phyloP scores from a whole-genome alignment of 2,329 filamentous ascomycete species.

The Lecanicillium sp. region DNA sequence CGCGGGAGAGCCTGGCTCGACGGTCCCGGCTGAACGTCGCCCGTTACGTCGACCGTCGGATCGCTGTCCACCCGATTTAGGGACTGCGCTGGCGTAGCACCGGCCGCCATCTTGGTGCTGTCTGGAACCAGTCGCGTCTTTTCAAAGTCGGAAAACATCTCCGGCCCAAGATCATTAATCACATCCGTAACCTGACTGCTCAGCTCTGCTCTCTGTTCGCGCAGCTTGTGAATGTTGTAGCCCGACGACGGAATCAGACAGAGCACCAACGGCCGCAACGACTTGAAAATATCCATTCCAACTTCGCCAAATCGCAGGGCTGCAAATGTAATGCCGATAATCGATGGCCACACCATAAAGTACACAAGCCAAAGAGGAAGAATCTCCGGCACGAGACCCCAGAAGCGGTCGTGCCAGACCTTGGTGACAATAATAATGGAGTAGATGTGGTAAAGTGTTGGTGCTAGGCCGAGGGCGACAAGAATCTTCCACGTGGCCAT shows the following conservation, averaged over 20 bases:
- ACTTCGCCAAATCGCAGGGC: conserved; percentile 92
- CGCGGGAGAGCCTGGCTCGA: conserved; percentile 52
- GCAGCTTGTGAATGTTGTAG: conserved; percentile 75
- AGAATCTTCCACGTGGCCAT: conserved; percentile 93
- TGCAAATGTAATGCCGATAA: conserved; percentile 84
- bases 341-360: conserved; percentile 66
- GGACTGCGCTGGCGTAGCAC: conserved; percentile 16
- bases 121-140: conserved; percentile 60
- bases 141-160: conserved; percentile 96
- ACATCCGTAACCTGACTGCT: conserved; percentile 78
- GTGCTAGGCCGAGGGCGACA: conserved; percentile 76
- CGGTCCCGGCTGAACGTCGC: conserved; percentile 30
- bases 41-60: conserved; percentile 30
- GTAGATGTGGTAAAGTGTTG: conserved; percentile 75
- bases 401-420: conserved; percentile 73
- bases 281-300: conserved; percentile 99
- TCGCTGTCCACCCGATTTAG: conserved; percentile 39
- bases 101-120: conserved; percentile 31
- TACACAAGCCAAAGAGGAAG: conserved; percentile 74
- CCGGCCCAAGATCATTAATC: conserved; percentile 91
- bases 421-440: conserved; percentile 65
- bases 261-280: conserved; percentile 75
- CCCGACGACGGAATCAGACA: conserved; percentile 77
- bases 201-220: conserved; percentile 62
- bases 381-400: conserved; percentile 72